Evolutionary conservation across 257 asterid genomes (phyloP).

Genomic region (Sherardia arvensis): DNA sequence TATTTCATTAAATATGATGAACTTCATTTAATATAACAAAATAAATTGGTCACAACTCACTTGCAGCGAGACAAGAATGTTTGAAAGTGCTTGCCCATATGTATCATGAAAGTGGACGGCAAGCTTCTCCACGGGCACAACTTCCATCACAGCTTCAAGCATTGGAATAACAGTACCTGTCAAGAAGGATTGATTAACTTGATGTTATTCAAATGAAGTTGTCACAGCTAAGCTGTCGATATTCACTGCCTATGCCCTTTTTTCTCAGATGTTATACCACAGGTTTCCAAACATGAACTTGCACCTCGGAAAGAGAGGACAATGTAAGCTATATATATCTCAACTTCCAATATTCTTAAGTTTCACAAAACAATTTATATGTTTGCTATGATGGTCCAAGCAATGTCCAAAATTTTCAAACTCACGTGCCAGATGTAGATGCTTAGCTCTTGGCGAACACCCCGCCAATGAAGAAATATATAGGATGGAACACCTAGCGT

Average conservation of each 20-base stretch:
- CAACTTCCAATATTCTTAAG: background rate
- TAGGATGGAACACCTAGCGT: background rate
- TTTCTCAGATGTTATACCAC: background rate
- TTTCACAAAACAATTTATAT: background rate
- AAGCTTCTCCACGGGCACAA: slow-evolving; percentile 77
- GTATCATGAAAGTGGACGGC: slow-evolving; percentile 98
- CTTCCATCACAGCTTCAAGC: slow-evolving; percentile 80
- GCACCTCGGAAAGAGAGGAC: background rate
- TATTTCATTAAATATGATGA: background rate
- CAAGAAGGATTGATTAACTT: background rate
- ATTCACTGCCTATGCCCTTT: background rate
- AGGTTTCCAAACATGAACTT: background rate
- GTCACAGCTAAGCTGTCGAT: background rate
- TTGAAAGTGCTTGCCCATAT: slow-evolving; percentile 93
- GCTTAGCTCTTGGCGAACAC: background rate
- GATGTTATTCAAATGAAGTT: background rate
- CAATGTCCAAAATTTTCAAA: background rate
- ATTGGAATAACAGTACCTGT: slow-evolving; percentile 78
- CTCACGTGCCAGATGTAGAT: background rate
- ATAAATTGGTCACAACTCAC: slow-evolving; percentile 30
- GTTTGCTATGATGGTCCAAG: background rate
- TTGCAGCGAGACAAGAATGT: slow-evolving; percentile 80
- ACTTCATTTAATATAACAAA: background rate
- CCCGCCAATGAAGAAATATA: background rate
- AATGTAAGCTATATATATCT: background rate